Evolutionary conservation across 1,139 yeast genomes (phyloP), one percentile per base, ranked within the genome.

Genomic region (Insectozyma bohioensis): DNA sequence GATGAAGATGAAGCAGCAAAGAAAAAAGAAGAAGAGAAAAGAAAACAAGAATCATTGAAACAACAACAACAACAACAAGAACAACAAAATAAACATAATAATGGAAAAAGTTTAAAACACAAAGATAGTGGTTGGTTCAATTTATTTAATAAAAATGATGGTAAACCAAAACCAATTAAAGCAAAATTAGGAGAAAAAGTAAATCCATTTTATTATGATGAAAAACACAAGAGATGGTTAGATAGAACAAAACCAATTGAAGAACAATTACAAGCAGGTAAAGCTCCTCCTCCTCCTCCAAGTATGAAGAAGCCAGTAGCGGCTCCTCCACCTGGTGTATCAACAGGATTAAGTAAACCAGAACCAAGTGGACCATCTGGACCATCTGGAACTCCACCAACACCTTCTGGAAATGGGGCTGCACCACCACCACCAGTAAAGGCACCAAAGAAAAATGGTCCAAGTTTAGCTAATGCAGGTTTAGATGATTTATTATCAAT

Each of bases 191-290:
- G 98, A 7, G 88, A 85, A 37, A 76, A 79, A 43, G 39, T 31
- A n/a, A 84, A 72, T 51, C 67, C 75, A 23, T 83, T 92, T 49
- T 77, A 77, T 47, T 94, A 79, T 54, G 96, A 90, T 59, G 94
- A 86, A 48, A 78, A 83, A 40, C 73, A 85, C 51, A 82, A 84
- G 52, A 73, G 95, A 51, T 92, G 97, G 96, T 78, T 92, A 34
- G 82, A 86, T 51, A 78, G 77, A 40, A 78, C 79, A 40, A 75
- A 73, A 12, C 78, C 85, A 1, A 75, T 85, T 28, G 80, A 79
- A 42, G 95, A 87, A 31, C 86, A 82, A 45, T 70, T 78, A 39
- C 66, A 63, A 39, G 60, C 73, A 6, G 61, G 75, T 1, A 72
- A 78, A 1, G 80, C 92, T 2, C 86, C 95, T 2, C 94, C 95